Percentiles rank a stretch among this genome's conserved stretches.
Conservation (phyloP, 1,139 yeast genomes). For the Geotrichum europaeum region DNA sequence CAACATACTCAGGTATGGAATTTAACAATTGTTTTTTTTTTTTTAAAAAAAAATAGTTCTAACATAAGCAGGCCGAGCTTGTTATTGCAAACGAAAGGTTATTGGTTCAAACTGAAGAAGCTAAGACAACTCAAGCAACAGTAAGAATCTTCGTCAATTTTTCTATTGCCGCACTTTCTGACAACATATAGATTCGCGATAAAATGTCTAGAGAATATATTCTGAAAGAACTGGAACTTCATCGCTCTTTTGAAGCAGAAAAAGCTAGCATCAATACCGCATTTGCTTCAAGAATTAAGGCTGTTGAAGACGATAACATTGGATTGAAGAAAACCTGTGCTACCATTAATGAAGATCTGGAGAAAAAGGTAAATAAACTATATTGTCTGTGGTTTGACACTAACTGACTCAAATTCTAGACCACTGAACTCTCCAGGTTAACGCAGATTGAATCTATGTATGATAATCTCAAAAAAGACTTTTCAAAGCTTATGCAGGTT, state of each 20-base stretch:
- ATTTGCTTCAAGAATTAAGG: constrained; percentile 3
- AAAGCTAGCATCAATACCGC: constrained; percentile 4
- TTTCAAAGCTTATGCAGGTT: constrained; percentile 2
- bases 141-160: background rate
- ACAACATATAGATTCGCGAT: constrained; percentile 11
- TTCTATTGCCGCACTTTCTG: background rate
- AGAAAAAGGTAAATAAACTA: constrained; percentile 6
- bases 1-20: constrained; percentile 13
- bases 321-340: constrained; percentile 7
- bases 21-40: background rate
- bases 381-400: background rate
- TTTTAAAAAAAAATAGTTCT: background rate
- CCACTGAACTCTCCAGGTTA: constrained; percentile 3
- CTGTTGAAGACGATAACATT: constrained; percentile 7
- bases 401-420: background rate
- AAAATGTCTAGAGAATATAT: constrained; percentile 12
- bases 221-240: constrained; percentile 15
- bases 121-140: constrained; percentile 8
- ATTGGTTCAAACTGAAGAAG: constrained; percentile 10
- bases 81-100: constrained; percentile 11
- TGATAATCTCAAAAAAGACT: constrained; percentile 6
- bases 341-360: constrained; percentile 1
- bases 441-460: constrained; percentile 12
- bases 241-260: constrained; percentile 15
- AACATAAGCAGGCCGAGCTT: constrained; percentile 6